phyloP scores from a whole-genome alignment of 176 grass and related monocot genomes.

The Triticum timopheevii region DNA sequence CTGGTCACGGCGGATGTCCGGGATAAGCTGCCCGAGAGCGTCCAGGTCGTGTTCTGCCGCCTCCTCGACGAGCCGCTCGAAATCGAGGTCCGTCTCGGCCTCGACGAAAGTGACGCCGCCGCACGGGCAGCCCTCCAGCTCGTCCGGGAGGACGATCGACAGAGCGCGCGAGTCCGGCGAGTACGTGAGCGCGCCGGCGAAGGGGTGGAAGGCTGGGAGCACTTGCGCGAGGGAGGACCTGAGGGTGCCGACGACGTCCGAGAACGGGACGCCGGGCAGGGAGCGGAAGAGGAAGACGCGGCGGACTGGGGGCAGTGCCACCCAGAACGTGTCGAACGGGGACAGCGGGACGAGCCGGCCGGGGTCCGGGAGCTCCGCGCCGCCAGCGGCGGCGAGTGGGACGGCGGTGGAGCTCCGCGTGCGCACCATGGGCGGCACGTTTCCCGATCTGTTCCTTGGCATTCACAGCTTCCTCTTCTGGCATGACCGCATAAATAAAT shows the following conservation, averaged over 20 bases:
- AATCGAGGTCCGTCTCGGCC: constrained; percentile 29
- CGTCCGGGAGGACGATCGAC: background rate
- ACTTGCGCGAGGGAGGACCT: constrained; percentile 6
- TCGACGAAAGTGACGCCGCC: constrained; percentile 27
- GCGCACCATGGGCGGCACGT: constrained; percentile 17
- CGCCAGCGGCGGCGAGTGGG: background rate
- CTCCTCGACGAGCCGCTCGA: constrained; percentile 12
- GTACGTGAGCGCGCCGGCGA: constrained; percentile 15
- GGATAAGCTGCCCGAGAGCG: constrained; percentile 8
- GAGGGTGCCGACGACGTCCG: background rate
- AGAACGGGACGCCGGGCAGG: background rate
- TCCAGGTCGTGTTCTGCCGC: constrained; percentile 6
- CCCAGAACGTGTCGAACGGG: constrained; percentile 30
- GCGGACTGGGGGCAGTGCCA: background rate
- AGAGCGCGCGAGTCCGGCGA: background rate
- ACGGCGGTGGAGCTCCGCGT: background rate
- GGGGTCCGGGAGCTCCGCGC: background rate
- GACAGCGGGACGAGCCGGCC: background rate
- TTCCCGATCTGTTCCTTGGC: background rate
- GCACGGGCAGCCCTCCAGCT: background rate
- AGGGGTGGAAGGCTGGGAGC: constrained; percentile 32
- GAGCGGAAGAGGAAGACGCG: constrained; percentile 33
- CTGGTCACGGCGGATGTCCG: constrained; percentile 6
- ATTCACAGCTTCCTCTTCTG: background rate
- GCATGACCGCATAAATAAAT: background rate